A percentile compares a stretch with the other conserved stretches of the same genome.
phyloP scores from a whole-genome alignment of 257 asterid genomes.

The Penstemon davidsonii region DNA sequence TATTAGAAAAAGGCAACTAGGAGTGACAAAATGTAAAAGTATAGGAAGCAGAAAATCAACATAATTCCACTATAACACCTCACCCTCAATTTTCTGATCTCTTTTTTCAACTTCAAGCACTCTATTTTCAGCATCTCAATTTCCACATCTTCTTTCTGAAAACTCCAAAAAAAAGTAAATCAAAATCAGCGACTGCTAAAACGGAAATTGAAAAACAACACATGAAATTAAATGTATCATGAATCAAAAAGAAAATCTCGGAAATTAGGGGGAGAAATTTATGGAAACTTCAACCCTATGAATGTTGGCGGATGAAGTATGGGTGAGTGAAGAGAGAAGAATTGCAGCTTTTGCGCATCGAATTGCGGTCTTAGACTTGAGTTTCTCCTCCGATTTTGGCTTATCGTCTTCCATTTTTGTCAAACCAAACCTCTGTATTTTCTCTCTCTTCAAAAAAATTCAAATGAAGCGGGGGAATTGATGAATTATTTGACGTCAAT shows the following conservation, averaged over 20 bases:
- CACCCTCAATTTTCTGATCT: slow-evolving; percentile 38
- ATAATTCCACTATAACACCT: slow-evolving; percentile 28
- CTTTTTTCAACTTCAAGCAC: slow-evolving; percentile 42
- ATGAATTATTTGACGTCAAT: too few species aligned
- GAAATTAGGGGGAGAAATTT: background rate
- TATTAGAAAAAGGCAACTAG: too few species aligned
- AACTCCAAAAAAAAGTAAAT: slow-evolving; percentile 7
- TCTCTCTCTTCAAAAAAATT: too few species aligned
- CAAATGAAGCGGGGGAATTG: too few species aligned
- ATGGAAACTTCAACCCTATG: slow-evolving; percentile 29
- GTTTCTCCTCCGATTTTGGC: slow-evolving; percentile 12
- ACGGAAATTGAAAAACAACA: background rate
- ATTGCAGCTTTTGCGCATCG: slow-evolving; percentile 56
- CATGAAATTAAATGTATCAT: background rate
- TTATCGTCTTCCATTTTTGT: too few species aligned
- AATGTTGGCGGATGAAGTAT: slow-evolving; percentile 19
- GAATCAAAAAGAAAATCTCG: background rate
- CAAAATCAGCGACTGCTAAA: slow-evolving; percentile 6
- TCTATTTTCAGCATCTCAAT: slow-evolving; percentile 38
- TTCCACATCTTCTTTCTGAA: slow-evolving; percentile 35
- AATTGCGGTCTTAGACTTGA: slow-evolving; percentile 39
- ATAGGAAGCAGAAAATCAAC: slow-evolving; percentile 29
- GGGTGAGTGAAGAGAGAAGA: slow-evolving; percentile 43
- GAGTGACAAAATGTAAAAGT: too few species aligned
- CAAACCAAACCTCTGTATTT: too few species aligned